Evolutionary conservation across 169 alveolate species (phyloP).

Genomic region (Eimeria zaria): DNA sequence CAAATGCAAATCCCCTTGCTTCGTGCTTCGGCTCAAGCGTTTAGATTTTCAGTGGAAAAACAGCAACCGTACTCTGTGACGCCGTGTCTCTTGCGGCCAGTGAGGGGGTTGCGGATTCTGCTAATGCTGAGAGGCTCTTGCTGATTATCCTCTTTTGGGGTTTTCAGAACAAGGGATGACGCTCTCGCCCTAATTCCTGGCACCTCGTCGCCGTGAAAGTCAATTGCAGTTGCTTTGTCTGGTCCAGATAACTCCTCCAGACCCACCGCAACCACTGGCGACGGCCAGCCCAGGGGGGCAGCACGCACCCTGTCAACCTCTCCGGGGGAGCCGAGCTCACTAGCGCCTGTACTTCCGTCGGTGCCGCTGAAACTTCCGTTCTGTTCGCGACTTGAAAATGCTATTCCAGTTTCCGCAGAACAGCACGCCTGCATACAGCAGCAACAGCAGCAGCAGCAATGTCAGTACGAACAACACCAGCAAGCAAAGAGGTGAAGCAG

Average conservation of each 20-base stretch:
- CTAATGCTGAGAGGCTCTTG: background rate
- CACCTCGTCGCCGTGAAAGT: conserved; percentile 45
- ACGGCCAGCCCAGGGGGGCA: conserved; percentile 70
- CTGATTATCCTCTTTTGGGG: background rate
- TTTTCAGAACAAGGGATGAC: conserved; percentile 14
- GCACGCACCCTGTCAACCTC: conserved; percentile 40
- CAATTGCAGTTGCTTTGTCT: conserved; percentile 17
- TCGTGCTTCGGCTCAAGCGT: background rate
- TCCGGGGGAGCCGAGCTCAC: background rate
- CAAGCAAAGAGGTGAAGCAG: too few relatives aligned
- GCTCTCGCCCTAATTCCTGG: conserved; percentile 1
- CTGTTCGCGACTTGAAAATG: conserved; percentile 57
- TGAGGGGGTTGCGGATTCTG: background rate
- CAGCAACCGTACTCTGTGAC: conserved; percentile 42
- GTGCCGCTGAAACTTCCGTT: background rate
- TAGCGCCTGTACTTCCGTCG: background rate
- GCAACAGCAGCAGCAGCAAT: background rate
- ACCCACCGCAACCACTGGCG: conserved; percentile 43
- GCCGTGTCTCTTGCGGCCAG: conserved; percentile 37
- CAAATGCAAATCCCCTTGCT: background rate
- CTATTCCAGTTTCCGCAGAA: conserved; percentile 54
- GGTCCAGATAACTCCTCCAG: conserved; percentile 24
- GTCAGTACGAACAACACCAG: background rate
- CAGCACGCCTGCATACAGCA: conserved; percentile 51
- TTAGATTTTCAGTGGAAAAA: background rate